phyloP scores from a whole-genome alignment of 78 protist species.

The Cavenderia fasciculata region DNA sequence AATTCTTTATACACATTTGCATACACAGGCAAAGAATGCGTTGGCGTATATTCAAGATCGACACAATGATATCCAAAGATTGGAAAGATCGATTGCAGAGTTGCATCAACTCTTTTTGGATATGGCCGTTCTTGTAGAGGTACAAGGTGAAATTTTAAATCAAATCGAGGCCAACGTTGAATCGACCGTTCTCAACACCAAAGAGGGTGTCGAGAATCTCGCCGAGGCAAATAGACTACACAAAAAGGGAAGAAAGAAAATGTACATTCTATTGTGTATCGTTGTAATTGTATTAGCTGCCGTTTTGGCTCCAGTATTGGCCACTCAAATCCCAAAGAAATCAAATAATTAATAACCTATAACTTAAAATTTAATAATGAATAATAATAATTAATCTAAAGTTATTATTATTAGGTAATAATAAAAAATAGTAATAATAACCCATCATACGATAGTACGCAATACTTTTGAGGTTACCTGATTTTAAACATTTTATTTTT shows the following conservation, averaged over 20 bases:
- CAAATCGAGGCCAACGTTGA: constrained; percentile 84
- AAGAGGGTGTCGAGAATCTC: constrained; percentile 84
- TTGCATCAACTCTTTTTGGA: constrained; percentile 90
- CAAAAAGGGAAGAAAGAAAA: constrained; percentile 71
- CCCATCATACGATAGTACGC: no score
- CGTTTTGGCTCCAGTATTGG: constrained; percentile 49
- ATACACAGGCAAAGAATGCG: constrained; percentile 78
- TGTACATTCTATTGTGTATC: constrained; percentile 42
- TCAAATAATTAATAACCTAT: no score
- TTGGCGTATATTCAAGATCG: constrained; percentile 83
- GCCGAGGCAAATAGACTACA: constrained; percentile 78
- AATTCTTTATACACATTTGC: constrained; percentile 68
- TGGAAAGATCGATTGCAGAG: constrained; percentile 88
- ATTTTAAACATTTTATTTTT: no score
- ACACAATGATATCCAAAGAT: constrained; percentile 84
- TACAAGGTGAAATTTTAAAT: constrained; percentile 89
- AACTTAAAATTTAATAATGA: no score
- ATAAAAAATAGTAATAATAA: no score
- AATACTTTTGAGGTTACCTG: no score
- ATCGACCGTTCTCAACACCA: constrained; percentile 76
- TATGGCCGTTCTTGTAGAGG: constrained; percentile 87
- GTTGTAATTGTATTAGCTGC: constrained; percentile 49
- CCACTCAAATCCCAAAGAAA: constrained; percentile 17
- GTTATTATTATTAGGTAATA: no score
- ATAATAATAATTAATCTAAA: no score